Conservation (phyloP, 2,329 filamentous ascomycete genomes). For the Tolypocladium capitatum region DNA sequence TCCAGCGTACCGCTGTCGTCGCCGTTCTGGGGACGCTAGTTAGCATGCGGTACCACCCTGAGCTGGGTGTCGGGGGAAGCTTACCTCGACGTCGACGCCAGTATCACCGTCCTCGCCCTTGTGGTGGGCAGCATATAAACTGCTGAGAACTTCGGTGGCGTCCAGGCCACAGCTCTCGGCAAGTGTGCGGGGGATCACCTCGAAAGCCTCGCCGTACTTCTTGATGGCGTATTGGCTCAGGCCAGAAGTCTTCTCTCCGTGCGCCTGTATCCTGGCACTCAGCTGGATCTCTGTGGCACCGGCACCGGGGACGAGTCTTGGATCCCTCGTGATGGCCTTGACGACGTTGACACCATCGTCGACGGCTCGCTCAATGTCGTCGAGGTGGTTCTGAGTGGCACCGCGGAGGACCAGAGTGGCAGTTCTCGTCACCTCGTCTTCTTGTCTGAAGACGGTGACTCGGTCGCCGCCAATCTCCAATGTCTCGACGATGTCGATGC, state of each 20-base stretch:
- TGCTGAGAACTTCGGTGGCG: conserved; percentile 89
- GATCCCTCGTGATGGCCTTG: conserved; percentile 92
- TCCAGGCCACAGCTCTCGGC: conserved; percentile 93
- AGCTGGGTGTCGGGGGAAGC: conserved; percentile 6
- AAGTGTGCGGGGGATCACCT: conserved; percentile 86
- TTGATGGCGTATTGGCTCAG: conserved; percentile 93
- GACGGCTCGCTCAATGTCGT: conserved; percentile 91
- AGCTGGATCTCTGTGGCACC: conserved; percentile 92
- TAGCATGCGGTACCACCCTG: not conserved
- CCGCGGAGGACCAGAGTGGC: conserved; percentile 89
- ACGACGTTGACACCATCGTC: conserved; percentile 98
- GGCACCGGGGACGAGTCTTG: conserved; percentile 81
- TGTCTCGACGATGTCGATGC: conserved; percentile 88
- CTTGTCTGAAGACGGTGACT: conserved; percentile 96
- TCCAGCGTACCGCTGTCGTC: conserved; percentile 72
- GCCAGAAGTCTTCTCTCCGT: conserved; percentile 85
- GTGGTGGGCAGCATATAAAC: conserved; percentile 85
- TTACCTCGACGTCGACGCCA: conserved; percentile 84
- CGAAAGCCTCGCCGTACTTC: conserved; percentile 94
- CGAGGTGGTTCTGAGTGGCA: conserved; percentile 94
- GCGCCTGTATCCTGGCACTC: conserved; percentile 78
- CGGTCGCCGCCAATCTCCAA: conserved; percentile 95
- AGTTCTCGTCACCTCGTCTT: conserved; percentile 81
- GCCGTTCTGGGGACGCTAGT: conserved; percentile 43
- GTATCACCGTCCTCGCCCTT: conserved; percentile 76